Conservation (phyloP, 1,139 yeast genomes). For the Yarrowia galli region DNA sequence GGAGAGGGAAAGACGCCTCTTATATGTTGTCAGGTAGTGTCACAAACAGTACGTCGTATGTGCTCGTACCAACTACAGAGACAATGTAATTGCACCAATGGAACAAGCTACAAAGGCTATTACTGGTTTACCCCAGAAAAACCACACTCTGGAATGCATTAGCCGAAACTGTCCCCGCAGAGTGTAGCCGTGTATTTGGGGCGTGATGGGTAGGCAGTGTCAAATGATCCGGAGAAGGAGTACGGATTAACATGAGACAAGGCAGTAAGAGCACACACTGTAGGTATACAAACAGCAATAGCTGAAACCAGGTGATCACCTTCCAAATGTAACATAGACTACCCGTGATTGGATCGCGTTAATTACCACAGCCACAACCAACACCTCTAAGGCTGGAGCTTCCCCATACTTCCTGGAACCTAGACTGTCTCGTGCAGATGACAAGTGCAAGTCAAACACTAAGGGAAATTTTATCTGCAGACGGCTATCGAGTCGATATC, state of each 20-base stretch:
- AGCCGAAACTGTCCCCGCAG: conserved; percentile 30
- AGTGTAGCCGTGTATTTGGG: neutral
- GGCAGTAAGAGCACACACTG: too few species aligned
- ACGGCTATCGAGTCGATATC: conserved; percentile 36
- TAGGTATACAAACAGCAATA: too few species aligned
- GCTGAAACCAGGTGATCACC: too few species aligned
- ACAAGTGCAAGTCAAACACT: conserved; percentile 13
- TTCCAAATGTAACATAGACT: too few species aligned
- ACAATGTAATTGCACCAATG: conserved; percentile 12
- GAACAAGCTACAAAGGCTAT: conserved; percentile 34
- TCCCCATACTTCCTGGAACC: conserved; percentile 24
- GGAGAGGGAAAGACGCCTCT: conserved; percentile 11
- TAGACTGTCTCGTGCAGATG: conserved; percentile 5
- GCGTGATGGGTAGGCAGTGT: too few species aligned
- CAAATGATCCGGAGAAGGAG: too few species aligned
- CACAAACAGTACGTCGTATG: too few species aligned
- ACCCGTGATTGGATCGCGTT: too few species aligned
- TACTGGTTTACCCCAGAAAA: conserved; percentile 13
- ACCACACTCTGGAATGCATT: neutral
- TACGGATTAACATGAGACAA: too few species aligned
- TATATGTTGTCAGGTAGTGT: conserved; percentile 7
- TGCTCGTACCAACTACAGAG: neutral
- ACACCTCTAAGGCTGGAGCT: conserved; percentile 16
- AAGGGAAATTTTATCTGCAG: conserved; percentile 26
- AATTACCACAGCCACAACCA: too few species aligned